These are phyloP conservation scores for Coccinonectria pachysandricola DNA, from an alignment of 2,329 filamentous ascomycete species.

Conservation along the genomic window DNA sequence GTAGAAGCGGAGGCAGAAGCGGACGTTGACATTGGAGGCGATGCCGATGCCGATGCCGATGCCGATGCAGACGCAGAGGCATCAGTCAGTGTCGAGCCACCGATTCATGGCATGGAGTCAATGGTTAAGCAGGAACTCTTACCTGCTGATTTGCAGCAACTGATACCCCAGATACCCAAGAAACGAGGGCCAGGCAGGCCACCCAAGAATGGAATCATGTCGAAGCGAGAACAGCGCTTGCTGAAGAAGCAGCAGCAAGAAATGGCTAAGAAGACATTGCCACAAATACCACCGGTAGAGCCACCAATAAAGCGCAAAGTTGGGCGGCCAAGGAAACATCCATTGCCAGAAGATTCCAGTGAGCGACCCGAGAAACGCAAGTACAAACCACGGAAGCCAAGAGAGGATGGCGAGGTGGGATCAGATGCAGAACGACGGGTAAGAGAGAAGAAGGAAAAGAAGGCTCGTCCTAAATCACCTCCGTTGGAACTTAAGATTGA, in stretches of 20 bases:
- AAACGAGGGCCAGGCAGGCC: conserved; percentile 71
- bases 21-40: conserved; percentile 11
- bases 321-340: conserved; percentile 54
- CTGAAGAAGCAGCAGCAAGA: conserved; percentile 47
- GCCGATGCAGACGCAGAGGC: conserved; percentile 18
- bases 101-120: conserved; percentile 13
- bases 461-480: conserved; percentile 48
- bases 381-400: conserved; percentile 53
- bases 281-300: conserved; percentile 36
- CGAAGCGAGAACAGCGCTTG: conserved; percentile 60
- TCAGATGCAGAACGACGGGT: conserved; percentile 46
- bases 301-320: conserved; percentile 53
- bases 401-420: conserved; percentile 44
- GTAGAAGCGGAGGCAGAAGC: conserved; percentile 12
- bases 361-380: conserved; percentile 53
- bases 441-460: conserved; percentile 51
- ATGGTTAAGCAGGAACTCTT: conserved; percentile 21
- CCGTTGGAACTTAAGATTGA: conserved; percentile 44
- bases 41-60: conserved; percentile 19
- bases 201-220: conserved; percentile 76
- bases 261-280: conserved; percentile 40
- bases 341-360: conserved; percentile 43
- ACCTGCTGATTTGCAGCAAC: conserved; percentile 23
- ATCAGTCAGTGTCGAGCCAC: conserved; percentile 18
- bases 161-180: conserved; percentile 41